These are phyloP conservation scores for Candolleomyces aberdarensis DNA, from an alignment of 768 basidiomycete species.

Conservation along the genomic window DNA sequence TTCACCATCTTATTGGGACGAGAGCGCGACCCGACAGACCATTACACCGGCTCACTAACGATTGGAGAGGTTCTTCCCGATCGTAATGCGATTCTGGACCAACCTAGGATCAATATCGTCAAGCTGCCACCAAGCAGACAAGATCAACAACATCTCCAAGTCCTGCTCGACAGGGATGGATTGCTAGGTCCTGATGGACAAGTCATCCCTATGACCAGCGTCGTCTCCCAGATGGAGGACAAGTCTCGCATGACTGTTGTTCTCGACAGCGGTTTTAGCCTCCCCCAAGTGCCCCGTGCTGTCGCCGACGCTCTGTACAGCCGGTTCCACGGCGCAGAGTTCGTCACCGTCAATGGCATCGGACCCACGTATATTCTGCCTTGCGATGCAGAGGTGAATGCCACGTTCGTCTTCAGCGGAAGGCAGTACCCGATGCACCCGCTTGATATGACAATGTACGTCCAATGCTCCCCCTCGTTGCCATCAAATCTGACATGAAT, in stretches of 20 bases:
- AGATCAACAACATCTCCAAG: slow-evolving; percentile 62
- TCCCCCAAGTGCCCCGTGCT: slow-evolving; percentile 54
- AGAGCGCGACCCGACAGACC: slow-evolving; percentile 45
- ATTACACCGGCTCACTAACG: slow-evolving; percentile 58
- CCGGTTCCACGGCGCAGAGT: slow-evolving; percentile 49
- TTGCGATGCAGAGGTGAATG: slow-evolving; percentile 59
- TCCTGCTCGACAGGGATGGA: slow-evolving; percentile 58
- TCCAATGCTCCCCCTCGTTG: no score
- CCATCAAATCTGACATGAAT: no score
- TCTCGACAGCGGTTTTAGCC: slow-evolving; percentile 68
- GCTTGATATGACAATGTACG: slow-evolving; percentile 51
- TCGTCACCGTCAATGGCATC: slow-evolving; percentile 32
- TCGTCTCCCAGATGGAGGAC: slow-evolving; percentile 40
- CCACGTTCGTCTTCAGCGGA: slow-evolving; percentile 63
- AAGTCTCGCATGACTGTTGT: slow-evolving; percentile 53
- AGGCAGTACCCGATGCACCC: slow-evolving; percentile 60
- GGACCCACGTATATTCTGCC: slow-evolving; percentile 60
- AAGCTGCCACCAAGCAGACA: slow-evolving; percentile 25
- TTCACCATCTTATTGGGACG: slow-evolving; percentile 66
- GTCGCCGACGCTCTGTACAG: slow-evolving; percentile 64
- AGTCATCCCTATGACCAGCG: slow-evolving; percentile 40
- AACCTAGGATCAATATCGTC: slow-evolving; percentile 51
- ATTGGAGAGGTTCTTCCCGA: slow-evolving; percentile 55
- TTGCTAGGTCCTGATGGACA: slow-evolving; percentile 61
- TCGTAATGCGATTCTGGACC: slow-evolving; percentile 44